Percentiles rank a stretch among this genome's conserved stretches.
Conservation (phyloP, 306 rosid genomes). For the Elaeagnus macrophylla region DNA sequence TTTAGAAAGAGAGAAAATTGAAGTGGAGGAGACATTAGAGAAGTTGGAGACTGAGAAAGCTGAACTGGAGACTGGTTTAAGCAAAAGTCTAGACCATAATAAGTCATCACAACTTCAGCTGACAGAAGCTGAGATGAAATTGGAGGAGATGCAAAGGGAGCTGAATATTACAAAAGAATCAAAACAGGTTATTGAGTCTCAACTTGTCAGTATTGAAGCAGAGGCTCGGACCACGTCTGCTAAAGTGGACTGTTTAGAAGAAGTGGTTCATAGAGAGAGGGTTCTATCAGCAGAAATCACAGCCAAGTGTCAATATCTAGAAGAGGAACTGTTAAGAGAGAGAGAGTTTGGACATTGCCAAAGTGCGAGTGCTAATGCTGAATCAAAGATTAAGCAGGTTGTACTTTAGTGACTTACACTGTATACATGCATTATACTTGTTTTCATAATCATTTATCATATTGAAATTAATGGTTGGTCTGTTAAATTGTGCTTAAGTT, state of each 20-base stretch:
- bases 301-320: conserved; percentile 39
- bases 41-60: conserved; percentile 49
- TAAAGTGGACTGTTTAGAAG: conserved; percentile 44
- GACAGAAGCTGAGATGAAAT: conserved; percentile 41
- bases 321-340: conserved; percentile 48
- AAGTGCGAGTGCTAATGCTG: conserved; percentile 33
- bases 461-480: neutral
- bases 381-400: conserved; percentile 77
- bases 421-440: neutral
- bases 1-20: conserved; percentile 16
- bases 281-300: conserved; percentile 37
- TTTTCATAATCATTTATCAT: conserved; percentile 4
- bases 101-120: conserved; percentile 31
- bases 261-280: conserved; percentile 51
- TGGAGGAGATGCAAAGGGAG: conserved; percentile 22
- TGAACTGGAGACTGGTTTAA: conserved; percentile 38
- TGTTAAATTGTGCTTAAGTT: too few species aligned
- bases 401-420: conserved; percentile 14
- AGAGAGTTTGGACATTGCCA: conserved; percentile 39
- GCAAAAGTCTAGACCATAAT: conserved; percentile 39
- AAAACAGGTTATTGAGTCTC: conserved; percentile 49
- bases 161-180: neutral
- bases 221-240: conserved; percentile 48
- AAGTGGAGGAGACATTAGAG: conserved; percentile 36
- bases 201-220: conserved; percentile 50